phyloP scores from a whole-genome alignment of 352 stramenopile genomes.

The Albugo candida region DNA sequence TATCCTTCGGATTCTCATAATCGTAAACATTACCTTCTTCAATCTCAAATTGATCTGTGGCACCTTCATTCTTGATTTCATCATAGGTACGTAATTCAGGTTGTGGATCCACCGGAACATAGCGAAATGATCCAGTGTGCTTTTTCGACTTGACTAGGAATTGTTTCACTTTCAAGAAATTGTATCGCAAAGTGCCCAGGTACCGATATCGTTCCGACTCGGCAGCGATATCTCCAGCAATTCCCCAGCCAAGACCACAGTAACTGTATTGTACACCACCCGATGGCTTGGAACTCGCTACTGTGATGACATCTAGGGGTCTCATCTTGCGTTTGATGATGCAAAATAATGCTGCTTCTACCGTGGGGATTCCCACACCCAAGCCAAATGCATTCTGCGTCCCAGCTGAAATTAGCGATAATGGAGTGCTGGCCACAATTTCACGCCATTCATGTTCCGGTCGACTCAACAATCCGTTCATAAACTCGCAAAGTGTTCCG shows the following conservation, averaged over 20 bases:
- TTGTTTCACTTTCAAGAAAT: slow-evolving; percentile 61
- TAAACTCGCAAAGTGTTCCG: slow-evolving; percentile 62
- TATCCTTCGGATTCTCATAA: slow-evolving; percentile 9
- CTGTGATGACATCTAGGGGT: slow-evolving; percentile 56
- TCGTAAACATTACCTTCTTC: slow-evolving; percentile 69
- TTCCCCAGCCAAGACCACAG: slow-evolving; percentile 58
- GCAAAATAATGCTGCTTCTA: slow-evolving; percentile 49
- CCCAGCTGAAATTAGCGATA: slow-evolving; percentile 61
- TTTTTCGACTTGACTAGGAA: slow-evolving; percentile 33
- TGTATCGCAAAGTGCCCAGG: slow-evolving; percentile 52
- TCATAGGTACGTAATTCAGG: slow-evolving; percentile 41
- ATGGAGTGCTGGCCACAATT: slow-evolving; percentile 56
- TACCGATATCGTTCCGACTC: slow-evolving; percentile 67
- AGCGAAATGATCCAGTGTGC: slow-evolving; percentile 40
- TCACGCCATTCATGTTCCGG: slow-evolving; percentile 65
- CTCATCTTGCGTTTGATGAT: slow-evolving; percentile 73
- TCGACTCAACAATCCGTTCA: slow-evolving; percentile 52
- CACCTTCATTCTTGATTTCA: slow-evolving; percentile 51
- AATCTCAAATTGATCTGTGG: slow-evolving; percentile 64
- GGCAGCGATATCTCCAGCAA: slow-evolving; percentile 48
- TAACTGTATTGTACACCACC: slow-evolving; percentile 65
- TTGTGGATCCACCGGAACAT: slow-evolving; percentile 44
- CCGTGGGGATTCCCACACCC: slow-evolving; percentile 45
- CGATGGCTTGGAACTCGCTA: slow-evolving; percentile 26
- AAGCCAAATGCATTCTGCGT: slow-evolving; percentile 68